Evolutionary conservation across 1,139 yeast species (phyloP), one percentile per base, ranked within the genome.

Genomic region (Pichia terricola): DNA sequence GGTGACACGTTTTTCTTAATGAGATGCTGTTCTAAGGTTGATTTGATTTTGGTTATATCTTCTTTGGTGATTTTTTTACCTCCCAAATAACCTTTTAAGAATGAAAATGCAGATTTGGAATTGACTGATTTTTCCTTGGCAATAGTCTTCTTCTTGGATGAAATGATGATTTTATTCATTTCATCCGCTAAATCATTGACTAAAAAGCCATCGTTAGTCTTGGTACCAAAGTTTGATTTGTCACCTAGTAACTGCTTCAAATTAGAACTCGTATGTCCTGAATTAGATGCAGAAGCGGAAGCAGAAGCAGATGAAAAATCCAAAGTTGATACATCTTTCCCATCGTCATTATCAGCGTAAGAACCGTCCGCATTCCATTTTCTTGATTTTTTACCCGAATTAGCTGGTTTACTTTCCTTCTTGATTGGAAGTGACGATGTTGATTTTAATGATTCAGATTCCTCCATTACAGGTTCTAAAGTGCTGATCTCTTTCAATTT

Each of bases 11-110:
- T 75, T 51, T 74, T 75, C 50, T 65, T 61, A 50, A 75, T 65
- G 39, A 75, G 58, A 47, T 72, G 77, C 40, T 70, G 70, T 37
- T 69, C 66, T 64, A 75, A 66, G 4, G 68, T 67, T 3, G 54
- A 54, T 37, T 70, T 59, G 3, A 73, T 70, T 43, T 66, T 65
- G 26, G 59, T 58, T 38, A 75, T 60, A 42, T 72, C 78, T 10
- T 66, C 68, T 34, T 65, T 67, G 2, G 68, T 62, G 44, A 81
- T 61, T 40, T 72, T 75, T 50, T 79, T 80, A 44, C 85, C 85
- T 44, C 85, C 85, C 35, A 80, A 67, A 26, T 45, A 50, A 51
- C 72, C 75, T 48, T 75, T 70, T 42, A 81, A 61, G 53, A 79
- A 80, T 1, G 77, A 72, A 54, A 80, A 77, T 2, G 78, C 55